phyloP scores from a whole-genome alignment of 2,329 filamentous ascomycete species.

The Penicillium sp. region DNA sequence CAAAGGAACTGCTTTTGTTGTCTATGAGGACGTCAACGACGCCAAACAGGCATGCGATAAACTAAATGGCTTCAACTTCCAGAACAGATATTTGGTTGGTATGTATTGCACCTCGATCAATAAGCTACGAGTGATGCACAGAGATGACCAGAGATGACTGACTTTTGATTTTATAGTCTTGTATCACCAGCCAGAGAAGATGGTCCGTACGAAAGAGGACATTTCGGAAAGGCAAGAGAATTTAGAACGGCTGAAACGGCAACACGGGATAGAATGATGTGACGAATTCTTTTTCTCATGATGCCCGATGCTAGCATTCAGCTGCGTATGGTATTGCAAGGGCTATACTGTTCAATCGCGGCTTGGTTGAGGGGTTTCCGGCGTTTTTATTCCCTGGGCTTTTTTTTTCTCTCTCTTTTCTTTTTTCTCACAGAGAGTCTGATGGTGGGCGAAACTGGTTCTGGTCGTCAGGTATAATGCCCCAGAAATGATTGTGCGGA shows the following conservation, averaged over 20 bases:
- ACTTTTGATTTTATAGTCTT: slow-evolving; percentile 49
- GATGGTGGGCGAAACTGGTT: slow-evolving; percentile 23
- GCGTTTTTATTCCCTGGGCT: slow-evolving; percentile 39
- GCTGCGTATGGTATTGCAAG: slow-evolving; percentile 31
- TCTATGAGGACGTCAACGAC: slow-evolving; percentile 99
- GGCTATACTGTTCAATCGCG: slow-evolving; percentile 31
- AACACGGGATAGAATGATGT: slow-evolving; percentile 95
- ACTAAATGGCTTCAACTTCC: slow-evolving; percentile 99
- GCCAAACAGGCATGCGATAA: slow-evolving; percentile 99
- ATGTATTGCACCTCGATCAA: slow-evolving; percentile 45
- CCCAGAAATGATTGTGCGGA: slow-evolving; percentile 5
- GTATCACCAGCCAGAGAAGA: slow-evolving; percentile 76
- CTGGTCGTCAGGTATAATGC: slow-evolving; percentile 12
- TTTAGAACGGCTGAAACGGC: slow-evolving; percentile 95
- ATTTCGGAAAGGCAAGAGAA: slow-evolving; percentile 91
- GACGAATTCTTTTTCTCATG: slow-evolving; percentile 31
- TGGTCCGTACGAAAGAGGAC: slow-evolving; percentile 86
- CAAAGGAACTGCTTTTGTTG: slow-evolving; percentile 97
- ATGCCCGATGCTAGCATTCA: slow-evolving; percentile 36
- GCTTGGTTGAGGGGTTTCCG: slow-evolving; percentile 42
- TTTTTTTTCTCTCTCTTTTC: slow-evolving; percentile 30
- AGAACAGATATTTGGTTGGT: slow-evolving; percentile 98
- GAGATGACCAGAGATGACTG: slow-evolving; percentile 1
- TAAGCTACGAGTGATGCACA: neutral
- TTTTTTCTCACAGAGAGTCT: slow-evolving; percentile 21